Evolutionary conservation across 73 alveolate genomes (phyloP).

Genomic region (Paramecium octaurelia): DNA sequence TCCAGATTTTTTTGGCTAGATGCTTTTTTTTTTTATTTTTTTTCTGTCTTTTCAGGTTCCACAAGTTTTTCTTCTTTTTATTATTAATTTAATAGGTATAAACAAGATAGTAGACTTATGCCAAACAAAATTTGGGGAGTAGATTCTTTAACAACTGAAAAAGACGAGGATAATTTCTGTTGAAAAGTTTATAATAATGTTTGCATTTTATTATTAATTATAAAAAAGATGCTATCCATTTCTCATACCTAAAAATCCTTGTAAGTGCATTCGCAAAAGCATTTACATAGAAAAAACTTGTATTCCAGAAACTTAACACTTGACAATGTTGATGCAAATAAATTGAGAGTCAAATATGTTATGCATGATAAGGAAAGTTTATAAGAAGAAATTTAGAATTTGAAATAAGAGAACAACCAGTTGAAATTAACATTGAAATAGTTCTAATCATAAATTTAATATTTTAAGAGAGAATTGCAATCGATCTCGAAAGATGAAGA

Average conservation of each 20-base stretch:
- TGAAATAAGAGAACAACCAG: background rate
- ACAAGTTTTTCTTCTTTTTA: background rate
- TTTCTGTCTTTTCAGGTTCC: background rate
- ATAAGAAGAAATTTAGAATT: background rate
- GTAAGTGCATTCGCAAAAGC: background rate
- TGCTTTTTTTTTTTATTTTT: background rate
- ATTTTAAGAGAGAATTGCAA: background rate
- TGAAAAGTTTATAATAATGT: background rate
- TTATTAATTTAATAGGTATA: background rate
- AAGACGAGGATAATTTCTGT: background rate
- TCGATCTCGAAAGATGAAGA: background rate
- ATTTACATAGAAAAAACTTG: background rate
- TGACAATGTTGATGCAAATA: background rate
- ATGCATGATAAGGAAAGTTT: constrained; percentile 10
- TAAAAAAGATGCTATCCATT: background rate
- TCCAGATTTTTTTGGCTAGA: background rate
- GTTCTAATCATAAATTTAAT: background rate
- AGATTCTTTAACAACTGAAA: background rate
- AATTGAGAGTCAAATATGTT: background rate
- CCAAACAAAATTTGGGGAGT: constrained; percentile 36
- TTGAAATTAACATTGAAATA: background rate
- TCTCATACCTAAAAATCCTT: background rate
- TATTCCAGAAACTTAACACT: background rate
- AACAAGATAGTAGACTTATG: background rate
- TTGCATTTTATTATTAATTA: background rate